Evolutionary conservation across 495 filamentous ascomycete genomes (phyloP), one percentile per base, ranked within the genome.

Genomic region (Sporormia fimetaria): DNA sequence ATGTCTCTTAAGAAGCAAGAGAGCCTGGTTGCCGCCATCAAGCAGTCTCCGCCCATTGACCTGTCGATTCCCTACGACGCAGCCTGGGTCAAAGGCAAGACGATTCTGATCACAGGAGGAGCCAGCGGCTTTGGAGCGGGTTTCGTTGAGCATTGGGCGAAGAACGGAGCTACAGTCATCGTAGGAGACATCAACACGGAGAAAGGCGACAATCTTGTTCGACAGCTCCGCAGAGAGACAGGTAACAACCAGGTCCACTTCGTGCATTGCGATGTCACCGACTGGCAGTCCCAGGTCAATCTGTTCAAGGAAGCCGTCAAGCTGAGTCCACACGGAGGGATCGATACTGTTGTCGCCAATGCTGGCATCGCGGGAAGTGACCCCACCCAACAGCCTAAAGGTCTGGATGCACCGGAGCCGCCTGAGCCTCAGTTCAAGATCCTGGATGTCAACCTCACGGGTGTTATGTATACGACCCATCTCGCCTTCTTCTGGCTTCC

Each of bases 291-390:
- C 28, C 78, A 81, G 44, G 66, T 75, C 28, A 47, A 66, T 16
- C 67, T 78, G 37, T 85, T 83, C 63, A 65, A 67, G 10, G 38
- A 49, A 29, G 67, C 72, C n/a, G 55, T 65, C n/a, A 34, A 57
- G 25, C 56, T 61, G 14, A 76, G 72, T 24, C 75, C 75, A 1
- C 60, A 71, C 24, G 66, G 68, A 6, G 52, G 61, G 1, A 64
- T 84, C 41, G 72, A 83, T 55, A 65, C 66, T 20, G 73, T 83
- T 0, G 69, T 83, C 37, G 75, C 77, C 33, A 81, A 78, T 52
- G 80, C 81, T 3, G 81, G 79, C 21, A 72, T 82, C 35, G 67
- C 71, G 3, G 46, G 51, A 0, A 45, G 58, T 7, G 60, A 59
- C 20, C 32, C 42, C 15, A 60, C 73, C 17, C 62, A 68, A 37